Base-by-base conservation (phyloP, 371 early-diverging fungal species). In the Mortierella sp. region DNA sequence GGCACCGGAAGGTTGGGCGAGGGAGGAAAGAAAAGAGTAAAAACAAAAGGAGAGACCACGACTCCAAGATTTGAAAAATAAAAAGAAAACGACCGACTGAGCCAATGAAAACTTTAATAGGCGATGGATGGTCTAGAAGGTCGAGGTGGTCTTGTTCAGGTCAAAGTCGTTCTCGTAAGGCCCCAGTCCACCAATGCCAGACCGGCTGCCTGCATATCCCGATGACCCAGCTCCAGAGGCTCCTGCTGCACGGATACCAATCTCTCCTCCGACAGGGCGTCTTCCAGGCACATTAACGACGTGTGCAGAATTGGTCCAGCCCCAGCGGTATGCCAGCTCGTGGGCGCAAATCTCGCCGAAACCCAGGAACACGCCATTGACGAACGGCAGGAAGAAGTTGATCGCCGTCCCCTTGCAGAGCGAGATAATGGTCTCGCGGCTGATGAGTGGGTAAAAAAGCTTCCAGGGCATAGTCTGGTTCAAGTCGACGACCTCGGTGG, bases 271-370 rank as follows among this genome's bases (percentile, higher is more conserved):
- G 26, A 63, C 55, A 34, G 74, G 61, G 16, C 86, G n/a, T 80
- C 90, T 39, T 41, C 84, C 84, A 10, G 76, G 76, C 2, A 73
- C 73, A 50, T 40, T 75, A 26, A 76, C 73, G 4, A 79, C 73
- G 71, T 76, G 84, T 10, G 79, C 66, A 39, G 84, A 83, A 40
- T 79, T 50, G 10, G 73, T 79, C 95, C 95, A 95, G 2, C 95
- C 95, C 88, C 90, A 94, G 64, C 91, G 90, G 79, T 90, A 94
- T 31, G 93, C 88, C 24, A 93, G 74, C 76, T 95, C 95, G 84
- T 95, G 94, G 34, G 95, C 94, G 66, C 93, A 89, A 41, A 95
- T 94, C 85, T 95, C 95, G 66, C 95, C 95, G 87, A 95, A 92
- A 22, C 95, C 95, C 41, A 94, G 86, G 92, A 95, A 94, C 63